These are phyloP conservation scores for Penicillium lividum DNA, from an alignment of 495 filamentous ascomycete species.

Conservation along the genomic window DNA sequence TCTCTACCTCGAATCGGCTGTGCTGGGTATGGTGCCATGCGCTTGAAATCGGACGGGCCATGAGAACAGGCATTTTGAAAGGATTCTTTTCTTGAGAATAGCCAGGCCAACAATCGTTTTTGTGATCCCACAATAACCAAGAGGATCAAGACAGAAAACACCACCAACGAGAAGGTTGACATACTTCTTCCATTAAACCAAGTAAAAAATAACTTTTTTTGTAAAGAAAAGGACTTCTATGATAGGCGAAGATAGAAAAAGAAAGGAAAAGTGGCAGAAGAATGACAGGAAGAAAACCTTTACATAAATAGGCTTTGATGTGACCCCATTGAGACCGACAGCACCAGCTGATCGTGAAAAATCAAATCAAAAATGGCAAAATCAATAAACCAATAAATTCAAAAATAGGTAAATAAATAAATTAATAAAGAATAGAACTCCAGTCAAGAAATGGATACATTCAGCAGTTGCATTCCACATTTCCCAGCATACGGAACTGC, in stretches of 20 bases:
- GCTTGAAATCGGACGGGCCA: slow-evolving; percentile 35
- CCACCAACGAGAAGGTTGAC: slow-evolving; percentile 40
- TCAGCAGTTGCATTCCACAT: slow-evolving; percentile 29
- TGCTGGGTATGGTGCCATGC: slow-evolving; percentile 44
- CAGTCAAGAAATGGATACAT: slow-evolving; percentile 20
- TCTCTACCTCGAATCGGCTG: slow-evolving; percentile 48
- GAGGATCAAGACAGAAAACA: slow-evolving; percentile 39
- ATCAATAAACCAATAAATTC: background rate
- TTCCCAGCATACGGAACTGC: slow-evolving; percentile 25
- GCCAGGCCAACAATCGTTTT: slow-evolving; percentile 30
- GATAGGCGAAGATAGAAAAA: slow-evolving; percentile 12
- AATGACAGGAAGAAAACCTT: background rate
- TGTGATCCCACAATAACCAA: slow-evolving; percentile 46
- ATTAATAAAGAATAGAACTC: background rate
- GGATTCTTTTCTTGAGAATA: slow-evolving; percentile 15
- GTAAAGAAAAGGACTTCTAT: background rate
- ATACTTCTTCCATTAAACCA: slow-evolving; percentile 24
- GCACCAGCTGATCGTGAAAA: slow-evolving; percentile 23
- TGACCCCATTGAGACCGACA: background rate
- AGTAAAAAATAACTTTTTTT: background rate
- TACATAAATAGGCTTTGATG: slow-evolving; percentile 11
- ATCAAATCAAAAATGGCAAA: slow-evolving; percentile 1
- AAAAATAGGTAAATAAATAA: background rate
- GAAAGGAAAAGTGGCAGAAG: slow-evolving; percentile 1
- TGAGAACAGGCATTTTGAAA: slow-evolving; percentile 11